Conservation (phyloP, 2,329 filamentous ascomycete genomes). For the Phaeoacremonium minimum region DNA sequence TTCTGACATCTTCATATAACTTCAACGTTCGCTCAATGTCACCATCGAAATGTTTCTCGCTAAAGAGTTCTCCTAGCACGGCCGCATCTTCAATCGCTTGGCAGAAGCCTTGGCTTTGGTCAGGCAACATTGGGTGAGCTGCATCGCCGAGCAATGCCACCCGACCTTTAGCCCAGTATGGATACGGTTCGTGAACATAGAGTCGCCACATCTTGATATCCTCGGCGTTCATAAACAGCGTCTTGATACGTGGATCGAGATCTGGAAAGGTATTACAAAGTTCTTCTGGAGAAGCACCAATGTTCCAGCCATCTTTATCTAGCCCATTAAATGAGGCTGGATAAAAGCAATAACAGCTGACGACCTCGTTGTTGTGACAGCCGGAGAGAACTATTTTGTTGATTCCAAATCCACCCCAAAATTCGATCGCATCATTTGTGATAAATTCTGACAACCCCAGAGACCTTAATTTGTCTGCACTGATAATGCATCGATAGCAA, state of each 20-base stretch:
- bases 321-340: constrained; percentile 57
- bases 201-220: constrained; percentile 64
- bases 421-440: constrained; percentile 56
- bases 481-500: no score
- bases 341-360: constrained; percentile 70
- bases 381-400: constrained; percentile 69
- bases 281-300: constrained; percentile 50
- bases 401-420: constrained; percentile 65
- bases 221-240: constrained; percentile 53
- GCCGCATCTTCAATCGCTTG: constrained; percentile 67
- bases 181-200: constrained; percentile 62
- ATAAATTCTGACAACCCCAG: constrained; percentile 64
- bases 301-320: constrained; percentile 55
- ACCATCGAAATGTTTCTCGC: constrained; percentile 36
- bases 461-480: no score
- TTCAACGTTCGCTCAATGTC: constrained; percentile 41
- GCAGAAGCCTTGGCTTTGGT: constrained; percentile 66
- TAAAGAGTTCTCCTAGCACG: constrained; percentile 58
- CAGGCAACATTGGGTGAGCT: constrained; percentile 65
- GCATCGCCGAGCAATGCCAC: constrained; percentile 63
- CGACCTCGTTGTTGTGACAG: constrained; percentile 60
- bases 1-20: constrained; percentile 47
- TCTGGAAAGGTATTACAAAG: constrained; percentile 56
- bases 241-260: constrained; percentile 52
- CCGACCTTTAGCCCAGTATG: constrained; percentile 44